Percentiles rank a stretch among this genome's conserved stretches.
Evolutionary conservation across 192 early-diverging fungal species (phyloP).

Genomic region (Podila epigama): DNA sequence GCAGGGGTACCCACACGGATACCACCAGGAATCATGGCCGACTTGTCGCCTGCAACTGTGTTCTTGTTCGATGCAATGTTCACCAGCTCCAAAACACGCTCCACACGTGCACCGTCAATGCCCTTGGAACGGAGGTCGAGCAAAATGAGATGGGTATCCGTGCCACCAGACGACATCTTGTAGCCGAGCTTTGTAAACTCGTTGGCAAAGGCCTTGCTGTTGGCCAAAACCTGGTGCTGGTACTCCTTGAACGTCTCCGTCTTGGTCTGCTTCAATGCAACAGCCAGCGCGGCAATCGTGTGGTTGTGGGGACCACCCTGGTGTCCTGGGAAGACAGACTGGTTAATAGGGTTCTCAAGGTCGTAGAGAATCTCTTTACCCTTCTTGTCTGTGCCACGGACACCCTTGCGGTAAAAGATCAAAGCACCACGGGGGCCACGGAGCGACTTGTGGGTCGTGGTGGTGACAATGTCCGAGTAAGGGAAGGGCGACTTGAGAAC

Average conservation of each 20-base stretch:
- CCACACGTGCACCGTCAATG: conserved; percentile 95
- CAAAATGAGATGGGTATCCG: conserved; percentile 95
- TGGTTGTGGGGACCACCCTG: conserved; percentile 99
- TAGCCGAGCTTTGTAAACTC: conserved; percentile 77
- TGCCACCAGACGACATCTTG: conserved; percentile 89
- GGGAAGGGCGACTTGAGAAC: conserved; percentile 91
- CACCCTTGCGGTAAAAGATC: conserved; percentile 98
- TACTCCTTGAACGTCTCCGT: conserved; percentile 87
- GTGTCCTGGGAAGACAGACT: conserved; percentile 97
- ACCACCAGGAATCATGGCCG: conserved; percentile 92
- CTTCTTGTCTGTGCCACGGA: conserved; percentile 89
- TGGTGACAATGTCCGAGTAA: conserved; percentile 96
- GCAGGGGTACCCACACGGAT: conserved; percentile 96
- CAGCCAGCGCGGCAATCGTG: conserved; percentile 94
- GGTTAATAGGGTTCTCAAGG: conserved; percentile 95
- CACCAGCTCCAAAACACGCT: conserved; percentile 92
- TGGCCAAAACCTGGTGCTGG: conserved; percentile 89
- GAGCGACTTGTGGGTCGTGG: conserved; percentile 99
- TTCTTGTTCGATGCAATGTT: conserved; percentile 99
- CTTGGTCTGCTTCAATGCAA: conserved; percentile 93
- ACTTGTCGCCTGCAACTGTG: conserved; percentile 97
- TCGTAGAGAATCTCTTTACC: conserved; percentile 88
- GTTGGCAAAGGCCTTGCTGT: conserved; percentile 88
- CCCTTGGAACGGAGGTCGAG: conserved; percentile 84
- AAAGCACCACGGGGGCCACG: conserved; percentile 98